phyloP scores from a whole-genome alignment of 1,284 basidiomycete genomes.

The Tilletia indica region DNA sequence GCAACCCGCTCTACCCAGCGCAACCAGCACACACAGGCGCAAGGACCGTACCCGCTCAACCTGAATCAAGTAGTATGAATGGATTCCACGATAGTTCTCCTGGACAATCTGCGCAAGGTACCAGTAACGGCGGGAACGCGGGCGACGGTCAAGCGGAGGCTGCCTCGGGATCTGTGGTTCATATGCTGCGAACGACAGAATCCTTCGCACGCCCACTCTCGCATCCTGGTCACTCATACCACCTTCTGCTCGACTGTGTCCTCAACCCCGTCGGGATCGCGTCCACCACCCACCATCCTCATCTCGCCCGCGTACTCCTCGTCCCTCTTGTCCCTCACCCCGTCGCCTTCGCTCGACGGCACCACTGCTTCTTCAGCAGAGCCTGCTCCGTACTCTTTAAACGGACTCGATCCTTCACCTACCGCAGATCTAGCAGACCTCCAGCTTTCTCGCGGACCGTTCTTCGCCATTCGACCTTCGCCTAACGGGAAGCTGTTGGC shows the following conservation, averaged over 20 bases:
- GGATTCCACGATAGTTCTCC: background rate
- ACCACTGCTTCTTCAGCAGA: background rate
- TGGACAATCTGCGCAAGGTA: background rate
- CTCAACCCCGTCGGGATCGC: background rate
- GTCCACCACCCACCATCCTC: constrained; percentile 12
- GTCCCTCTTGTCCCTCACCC: constrained; percentile 33
- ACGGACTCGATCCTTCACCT: constrained; percentile 27
- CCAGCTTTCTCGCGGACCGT: constrained; percentile 82
- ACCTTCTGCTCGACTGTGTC: constrained; percentile 19
- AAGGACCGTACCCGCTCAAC: constrained; percentile 1
- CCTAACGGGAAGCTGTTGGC: constrained; percentile 92
- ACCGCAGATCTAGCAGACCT: constrained; percentile 38
- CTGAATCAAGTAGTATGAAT: background rate
- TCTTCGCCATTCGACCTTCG: constrained; percentile 78
- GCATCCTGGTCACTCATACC: constrained; percentile 28
- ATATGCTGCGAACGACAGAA: background rate
- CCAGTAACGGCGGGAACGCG: background rate
- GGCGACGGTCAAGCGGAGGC: background rate
- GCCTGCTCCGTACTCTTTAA: background rate
- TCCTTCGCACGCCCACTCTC: constrained; percentile 10
- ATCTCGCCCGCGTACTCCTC: constrained; percentile 15
- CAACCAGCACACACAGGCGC: constrained; percentile 6
- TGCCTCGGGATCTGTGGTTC: background rate
- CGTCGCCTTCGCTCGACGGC: constrained; percentile 1
- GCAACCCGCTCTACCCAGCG: background rate